A percentile compares a stretch with the other conserved stretches of the same genome.
phyloP scores from a whole-genome alignment of 192 early-diverging fungal genomes.

The Podila epigama region DNA sequence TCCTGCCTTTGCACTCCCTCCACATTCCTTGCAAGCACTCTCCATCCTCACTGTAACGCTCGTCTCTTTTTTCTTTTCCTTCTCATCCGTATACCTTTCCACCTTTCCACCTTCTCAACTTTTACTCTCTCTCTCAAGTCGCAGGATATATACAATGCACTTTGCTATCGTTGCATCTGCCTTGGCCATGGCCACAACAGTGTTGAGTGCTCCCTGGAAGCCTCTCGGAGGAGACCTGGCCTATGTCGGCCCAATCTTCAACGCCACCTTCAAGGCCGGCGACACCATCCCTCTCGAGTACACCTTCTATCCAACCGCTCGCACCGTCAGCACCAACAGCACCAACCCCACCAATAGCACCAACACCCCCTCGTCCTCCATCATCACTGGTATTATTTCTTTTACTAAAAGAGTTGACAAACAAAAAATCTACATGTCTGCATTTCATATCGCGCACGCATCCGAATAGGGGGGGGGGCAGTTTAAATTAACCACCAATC shows the following conservation, averaged over 20 bases:
- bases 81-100: slow-evolving; percentile 20
- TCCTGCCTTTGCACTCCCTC: not conserved
- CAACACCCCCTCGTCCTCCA: not conserved
- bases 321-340: slow-evolving; percentile 13
- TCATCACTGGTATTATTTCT: slow-evolving; percentile 7
- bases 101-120: not conserved
- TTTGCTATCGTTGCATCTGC: slow-evolving; percentile 16
- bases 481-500: too few relatives aligned
- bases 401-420: too few relatives aligned
- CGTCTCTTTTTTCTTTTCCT: slow-evolving; percentile 25
- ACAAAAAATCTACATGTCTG: too few relatives aligned
- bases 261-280: slow-evolving; percentile 47
- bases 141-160: slow-evolving; percentile 16
- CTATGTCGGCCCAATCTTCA: slow-evolving; percentile 20
- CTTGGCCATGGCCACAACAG: slow-evolving; percentile 19
- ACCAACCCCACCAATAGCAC: slow-evolving; percentile 4
- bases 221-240: slow-evolving; percentile 37
- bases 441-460: too few relatives aligned
- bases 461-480: too few relatives aligned
- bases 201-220: slow-evolving; percentile 27
- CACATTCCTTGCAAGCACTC: too few relatives aligned
- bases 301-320: slow-evolving; percentile 18
- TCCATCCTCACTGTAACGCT: too few relatives aligned
- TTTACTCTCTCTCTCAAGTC: not conserved
- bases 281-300: slow-evolving; percentile 44